Base-by-base conservation (phyloP, 2,329 filamentous ascomycete genomes). In the Nemania sp. region DNA sequence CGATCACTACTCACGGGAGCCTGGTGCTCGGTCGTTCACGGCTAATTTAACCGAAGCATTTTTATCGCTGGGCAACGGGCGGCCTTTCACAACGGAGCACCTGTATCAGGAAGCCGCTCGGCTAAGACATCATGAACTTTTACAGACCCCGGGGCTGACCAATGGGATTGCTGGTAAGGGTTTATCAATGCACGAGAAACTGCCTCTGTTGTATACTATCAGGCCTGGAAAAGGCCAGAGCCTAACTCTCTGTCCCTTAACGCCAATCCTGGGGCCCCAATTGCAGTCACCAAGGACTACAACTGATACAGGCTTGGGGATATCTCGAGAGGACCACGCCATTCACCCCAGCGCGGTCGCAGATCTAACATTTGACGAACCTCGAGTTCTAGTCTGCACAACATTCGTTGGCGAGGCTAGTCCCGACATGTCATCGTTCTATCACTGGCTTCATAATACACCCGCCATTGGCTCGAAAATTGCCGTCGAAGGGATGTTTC, bases 341-440 rank as follows among this genome's bases (percentile, higher is more conserved):
- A 80, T 83, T 62, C 78, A 80, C 35, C 77, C 80, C 7, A 78
- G 78, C 17, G 77, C 80, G 2, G 79, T 82, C 1, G 76, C 80
- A 5, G 83, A 86, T 64, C 74, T 88, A 18, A 82, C 81, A 10
- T 87, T 89, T 67, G 85, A 88, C 34, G 85, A 88, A 67, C 78
- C 81, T 9, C 80, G 86, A 64, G 83, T 87, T n/a, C 75, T 89
- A 11, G 86, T 88, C 1, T 88, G 86, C 70, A 89, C 86, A 0
- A 88, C 86, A 0, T 88, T 87, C 69, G 83, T 88, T 29, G 86
- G 86, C 29, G 86, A 88, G 66, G 83, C 85, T 2, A 88, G 83
- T 65, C 80, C 84, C 12, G 85, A 88, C 63, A 88, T 88, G 85
- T 81, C 83, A 2, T 87, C 81, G 21, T 88, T 88, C 70, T 83